These are phyloP conservation scores for Phialophora tarda DNA, from an alignment of 2,329 filamentous ascomycete genomes.

Conservation along the genomic window DNA sequence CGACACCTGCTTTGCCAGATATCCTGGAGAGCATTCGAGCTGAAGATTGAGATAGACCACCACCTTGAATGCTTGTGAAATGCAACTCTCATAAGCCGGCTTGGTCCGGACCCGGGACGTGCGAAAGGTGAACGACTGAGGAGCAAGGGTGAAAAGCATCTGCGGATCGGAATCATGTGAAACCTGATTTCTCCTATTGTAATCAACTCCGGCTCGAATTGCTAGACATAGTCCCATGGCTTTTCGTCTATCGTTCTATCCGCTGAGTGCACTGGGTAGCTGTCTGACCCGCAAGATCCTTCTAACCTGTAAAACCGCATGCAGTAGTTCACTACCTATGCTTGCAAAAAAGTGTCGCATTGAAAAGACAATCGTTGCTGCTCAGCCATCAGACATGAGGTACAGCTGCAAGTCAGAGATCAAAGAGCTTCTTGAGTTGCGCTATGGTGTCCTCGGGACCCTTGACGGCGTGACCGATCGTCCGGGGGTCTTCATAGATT, in stretches of 20 bases:
- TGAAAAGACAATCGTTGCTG: not conserved
- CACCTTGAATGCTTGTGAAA: not conserved
- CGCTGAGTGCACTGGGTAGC: not conserved
- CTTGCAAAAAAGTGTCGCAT: not conserved
- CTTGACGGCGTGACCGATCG: constrained; percentile 81
- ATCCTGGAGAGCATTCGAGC: not conserved
- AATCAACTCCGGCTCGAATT: not conserved
- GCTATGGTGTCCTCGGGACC: constrained; percentile 81
- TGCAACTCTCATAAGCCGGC: not conserved
- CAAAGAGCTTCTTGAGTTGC: constrained; percentile 80
- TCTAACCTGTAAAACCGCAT: not conserved
- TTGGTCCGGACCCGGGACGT: not conserved
- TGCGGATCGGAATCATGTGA: not conserved
- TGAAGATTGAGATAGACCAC: not conserved
- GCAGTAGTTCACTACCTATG: not conserved
- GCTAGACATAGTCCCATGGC: not conserved
- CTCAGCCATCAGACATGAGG: constrained; percentile 21
- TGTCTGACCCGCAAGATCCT: not conserved
- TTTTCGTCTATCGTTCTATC: constrained; percentile 10
- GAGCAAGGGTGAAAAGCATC: not conserved
- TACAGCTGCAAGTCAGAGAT: constrained; percentile 27
- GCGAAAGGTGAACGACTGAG: not conserved
- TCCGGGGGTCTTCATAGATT: constrained; percentile 82
- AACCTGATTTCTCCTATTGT: not conserved
- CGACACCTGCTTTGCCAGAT: not conserved